phyloP scores from a whole-genome alignment of 148 eudicot species.

The Chenopodium suecicum region DNA sequence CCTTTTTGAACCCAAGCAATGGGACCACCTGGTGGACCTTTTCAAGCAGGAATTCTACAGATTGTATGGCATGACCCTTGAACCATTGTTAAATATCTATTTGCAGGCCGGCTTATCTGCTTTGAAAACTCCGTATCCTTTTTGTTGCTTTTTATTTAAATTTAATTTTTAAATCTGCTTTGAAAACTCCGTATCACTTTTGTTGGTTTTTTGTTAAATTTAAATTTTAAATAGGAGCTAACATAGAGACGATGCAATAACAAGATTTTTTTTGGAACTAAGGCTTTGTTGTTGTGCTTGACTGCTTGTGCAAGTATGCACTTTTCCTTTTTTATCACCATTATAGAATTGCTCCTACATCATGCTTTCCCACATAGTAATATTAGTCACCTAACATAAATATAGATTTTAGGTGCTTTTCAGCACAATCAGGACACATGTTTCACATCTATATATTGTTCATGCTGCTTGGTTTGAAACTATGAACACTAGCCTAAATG shows the following conservation, averaged over 20 bases:
- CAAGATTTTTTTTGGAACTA: too few relatives aligned
- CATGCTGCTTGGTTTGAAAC: neutral
- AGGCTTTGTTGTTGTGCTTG: too few relatives aligned
- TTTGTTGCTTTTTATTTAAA: neutral
- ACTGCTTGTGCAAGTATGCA: slow-evolving; percentile 16
- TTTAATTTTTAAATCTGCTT: neutral
- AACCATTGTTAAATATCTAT: slow-evolving; percentile 89
- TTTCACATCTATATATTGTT: neutral
- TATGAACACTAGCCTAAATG: neutral
- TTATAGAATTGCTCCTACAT: neutral
- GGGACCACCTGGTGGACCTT: slow-evolving; percentile 88
- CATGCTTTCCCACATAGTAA: neutral
- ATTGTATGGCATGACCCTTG: slow-evolving; percentile 92
- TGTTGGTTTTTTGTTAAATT: too few relatives aligned
- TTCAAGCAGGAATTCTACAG: slow-evolving; percentile 94
- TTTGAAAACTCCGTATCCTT: slow-evolving; percentile 99
- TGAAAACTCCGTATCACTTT: too few relatives aligned
- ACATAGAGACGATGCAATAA: too few relatives aligned
- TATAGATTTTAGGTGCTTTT: neutral
- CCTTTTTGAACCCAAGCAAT: slow-evolving; percentile 90
- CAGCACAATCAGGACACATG: neutral
- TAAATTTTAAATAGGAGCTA: too few relatives aligned
- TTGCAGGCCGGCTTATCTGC: slow-evolving; percentile 98
- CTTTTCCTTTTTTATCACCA: neutral
- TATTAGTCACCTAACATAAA: neutral